A percentile compares a stretch with the other conserved stretches of the same genome.
Conservation (phyloP, 768 basidiomycete species). For the Trametes cubensis region DNA sequence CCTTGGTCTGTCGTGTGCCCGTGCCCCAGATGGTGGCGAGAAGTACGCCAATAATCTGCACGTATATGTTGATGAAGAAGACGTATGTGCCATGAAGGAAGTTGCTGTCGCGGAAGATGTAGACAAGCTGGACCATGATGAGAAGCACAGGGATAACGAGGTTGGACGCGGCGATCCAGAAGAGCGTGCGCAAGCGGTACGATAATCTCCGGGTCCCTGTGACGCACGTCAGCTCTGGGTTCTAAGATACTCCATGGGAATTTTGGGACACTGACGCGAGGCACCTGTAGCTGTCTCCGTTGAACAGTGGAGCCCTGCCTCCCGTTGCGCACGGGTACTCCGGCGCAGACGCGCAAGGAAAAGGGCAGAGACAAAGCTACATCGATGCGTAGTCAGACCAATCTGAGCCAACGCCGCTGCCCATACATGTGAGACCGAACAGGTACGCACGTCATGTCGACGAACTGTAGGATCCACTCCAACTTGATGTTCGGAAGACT, state of each 20-base stretch:
- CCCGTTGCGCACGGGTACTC: not conserved
- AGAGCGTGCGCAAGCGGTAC: slow-evolving; percentile 36
- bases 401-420: not conserved
- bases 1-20: not conserved
- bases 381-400: not conserved
- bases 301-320: not conserved
- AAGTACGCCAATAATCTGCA: slow-evolving; percentile 18
- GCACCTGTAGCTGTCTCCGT: too few relatives aligned
- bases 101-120: slow-evolving; percentile 7
- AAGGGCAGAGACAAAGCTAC: slow-evolving; percentile 5
- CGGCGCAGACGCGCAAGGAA: slow-evolving; percentile 8
- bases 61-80: slow-evolving; percentile 18
- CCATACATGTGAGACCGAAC: too few relatives aligned
- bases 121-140: slow-evolving; percentile 38
- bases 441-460: slow-evolving; percentile 39
- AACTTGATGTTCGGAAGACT: slow-evolving; percentile 21
- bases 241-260: not conserved
- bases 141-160: slow-evolving; percentile 44
- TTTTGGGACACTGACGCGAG: too few relatives aligned
- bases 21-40: slow-evolving; percentile 18
- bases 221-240: too few relatives aligned
- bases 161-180: slow-evolving; percentile 41
- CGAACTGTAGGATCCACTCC: slow-evolving; percentile 40
- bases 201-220: not conserved
- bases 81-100: slow-evolving; percentile 18